phyloP scores from a whole-genome alignment of 331 rosid species.

The Quercus lobata region DNA sequence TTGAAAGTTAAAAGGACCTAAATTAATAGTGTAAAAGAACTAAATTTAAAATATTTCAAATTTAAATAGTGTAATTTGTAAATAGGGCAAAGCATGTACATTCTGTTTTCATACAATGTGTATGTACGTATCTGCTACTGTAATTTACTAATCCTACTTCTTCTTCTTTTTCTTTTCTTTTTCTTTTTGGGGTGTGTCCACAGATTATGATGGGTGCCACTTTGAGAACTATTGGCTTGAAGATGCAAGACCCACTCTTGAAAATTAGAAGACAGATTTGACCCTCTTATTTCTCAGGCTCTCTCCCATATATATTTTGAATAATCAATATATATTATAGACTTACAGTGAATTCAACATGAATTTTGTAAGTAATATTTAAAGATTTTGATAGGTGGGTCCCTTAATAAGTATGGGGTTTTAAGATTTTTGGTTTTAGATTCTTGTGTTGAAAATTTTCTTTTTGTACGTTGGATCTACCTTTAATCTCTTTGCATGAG shows the following conservation, averaged over 20 bases:
- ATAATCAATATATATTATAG: not conserved
- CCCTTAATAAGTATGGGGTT: not conserved
- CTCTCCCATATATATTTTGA: not conserved
- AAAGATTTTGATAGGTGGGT: not conserved
- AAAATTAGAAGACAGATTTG: not conserved
- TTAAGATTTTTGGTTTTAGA: not conserved
- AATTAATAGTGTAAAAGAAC: no score
- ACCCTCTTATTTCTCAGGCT: not conserved
- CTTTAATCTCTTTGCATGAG: no score
- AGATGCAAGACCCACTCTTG: conserved; percentile 4
- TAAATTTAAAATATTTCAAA: no score
- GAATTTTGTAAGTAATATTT: conserved; percentile 39
- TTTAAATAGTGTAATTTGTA: no score
- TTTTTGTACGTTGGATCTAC: no score
- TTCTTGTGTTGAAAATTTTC: no score
- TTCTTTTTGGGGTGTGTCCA: not conserved
- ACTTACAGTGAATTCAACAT: conserved; percentile 2
- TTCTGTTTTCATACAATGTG: no score
- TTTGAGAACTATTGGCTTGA: conserved; percentile 31
- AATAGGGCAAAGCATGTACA: not conserved
- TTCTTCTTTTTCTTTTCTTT: not conserved
- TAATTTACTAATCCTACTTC: not conserved
- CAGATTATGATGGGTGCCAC: conserved; percentile 75
- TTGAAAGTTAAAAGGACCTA: no score
- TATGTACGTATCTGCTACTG: no score